Base-by-base conservation (phyloP, 768 basidiomycete species). In the Amylocystis lapponica region DNA sequence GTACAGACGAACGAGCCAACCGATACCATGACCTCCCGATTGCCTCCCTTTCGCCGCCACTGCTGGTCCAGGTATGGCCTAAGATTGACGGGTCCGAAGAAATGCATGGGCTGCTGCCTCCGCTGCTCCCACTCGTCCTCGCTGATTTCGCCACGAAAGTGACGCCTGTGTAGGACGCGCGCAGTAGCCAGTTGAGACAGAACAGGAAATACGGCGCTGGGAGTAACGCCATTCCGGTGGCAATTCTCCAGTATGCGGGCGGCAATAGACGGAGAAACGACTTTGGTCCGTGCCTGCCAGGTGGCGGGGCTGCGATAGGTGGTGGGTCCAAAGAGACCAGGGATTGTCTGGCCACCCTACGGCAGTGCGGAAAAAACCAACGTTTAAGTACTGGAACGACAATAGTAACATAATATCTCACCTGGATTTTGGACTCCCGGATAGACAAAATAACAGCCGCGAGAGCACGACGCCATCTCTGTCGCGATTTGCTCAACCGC, bases 281-380 rank as follows among this genome's bases (percentile, higher is more conserved):
- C 49, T 45, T 20, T 39, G 44, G 4, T 41, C 30, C 10, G 57
- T 1, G 34, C 12, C 22, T n/a, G 23, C 57, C 55, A 17, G 72
- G 67, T 51, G 5, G 76, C 67, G 6, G 71, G 66, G 0, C 59
- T 63, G 33, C 55, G 55, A 2, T 53, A 48, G 0, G 74, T 74
- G 5, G 54, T 42, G 22, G 50, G 52, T 1, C 69, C 67, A 27
- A 66, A 40, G 13, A 58, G 69, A 35, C 72, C 64, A 2, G 78
- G 78, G 8, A 81, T 62, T 0, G 74, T 73, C 36, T 81, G 78
- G 3, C 79, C 79, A 3, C 78, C 79, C 78, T 81, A n/a, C n/a
- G n/a, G n/a, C n/a, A n/a, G n/a, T n/a, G 52, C 6, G 36, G 30
- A 39, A 13, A 47, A 6, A 13, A 33, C 13, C 19, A 14, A 6